Evolutionary conservation across 108 stramenopile genomes (phyloP).

Genomic region (Craspedostauros australis): DNA sequence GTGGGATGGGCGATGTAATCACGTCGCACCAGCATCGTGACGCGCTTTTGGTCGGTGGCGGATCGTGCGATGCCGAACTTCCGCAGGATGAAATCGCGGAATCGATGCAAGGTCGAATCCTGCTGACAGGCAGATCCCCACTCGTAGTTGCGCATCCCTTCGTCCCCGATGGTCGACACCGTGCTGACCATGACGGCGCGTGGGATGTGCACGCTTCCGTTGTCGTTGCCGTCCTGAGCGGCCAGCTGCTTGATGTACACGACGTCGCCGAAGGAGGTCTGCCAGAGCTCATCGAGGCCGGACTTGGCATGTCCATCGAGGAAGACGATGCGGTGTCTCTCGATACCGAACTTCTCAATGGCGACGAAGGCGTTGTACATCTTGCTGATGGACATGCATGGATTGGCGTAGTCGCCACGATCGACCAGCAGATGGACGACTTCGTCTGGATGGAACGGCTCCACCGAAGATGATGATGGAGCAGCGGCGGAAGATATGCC

Average conservation of each 20-base stretch:
- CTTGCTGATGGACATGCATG: conserved; percentile 12
- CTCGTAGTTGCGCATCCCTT: conserved; percentile 4
- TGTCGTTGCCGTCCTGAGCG: neutral
- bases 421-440: no score
- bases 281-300: conserved; percentile 15
- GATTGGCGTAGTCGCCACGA: conserved; percentile 16
- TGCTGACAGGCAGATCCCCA: conserved; percentile 3
- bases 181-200: conserved; percentile 17
- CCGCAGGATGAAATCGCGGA: conserved; percentile 15
- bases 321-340: neutral
- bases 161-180: conserved; percentile 16
- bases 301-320: conserved; percentile 11
- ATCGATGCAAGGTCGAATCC: conserved; percentile 13
- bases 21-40: conserved; percentile 11
- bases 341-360: conserved; percentile 1
- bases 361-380: conserved; percentile 17
- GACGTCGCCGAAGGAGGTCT: conserved; percentile 5
- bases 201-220: neutral
- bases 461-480: no score
- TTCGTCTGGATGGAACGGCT: no score
- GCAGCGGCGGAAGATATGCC: no score
- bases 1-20: conserved; percentile 14
- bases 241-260: conserved; percentile 11
- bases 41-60: neutral
- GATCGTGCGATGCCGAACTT: neutral